Evolutionary conservation across 1,284 basidiomycete species (phyloP).

Genomic region (Malassezia vespertilionis): DNA sequence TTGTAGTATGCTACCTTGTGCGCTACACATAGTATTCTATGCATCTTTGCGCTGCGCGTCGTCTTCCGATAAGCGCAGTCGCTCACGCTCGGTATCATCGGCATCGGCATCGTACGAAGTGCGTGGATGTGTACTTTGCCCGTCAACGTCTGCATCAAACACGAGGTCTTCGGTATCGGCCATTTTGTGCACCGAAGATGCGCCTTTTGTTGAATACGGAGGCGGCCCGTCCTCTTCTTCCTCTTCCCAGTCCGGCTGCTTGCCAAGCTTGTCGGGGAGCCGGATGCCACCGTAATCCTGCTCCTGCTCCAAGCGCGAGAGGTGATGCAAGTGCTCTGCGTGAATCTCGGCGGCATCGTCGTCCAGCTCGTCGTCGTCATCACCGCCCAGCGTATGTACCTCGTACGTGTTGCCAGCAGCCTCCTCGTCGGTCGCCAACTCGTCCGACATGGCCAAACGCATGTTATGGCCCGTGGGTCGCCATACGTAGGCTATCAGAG

Average conservation of each 20-base stretch:
- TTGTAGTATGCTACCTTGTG: too few species aligned
- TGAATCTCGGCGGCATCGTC: conserved; percentile 11
- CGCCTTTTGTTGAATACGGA: not conserved
- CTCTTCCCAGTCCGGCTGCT: too few species aligned
- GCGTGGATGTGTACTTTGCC: conserved; percentile 13
- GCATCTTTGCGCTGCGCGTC: not conserved
- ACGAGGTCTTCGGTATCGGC: conserved; percentile 22
- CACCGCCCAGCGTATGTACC: conserved; percentile 57
- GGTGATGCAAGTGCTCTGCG: conserved; percentile 8
- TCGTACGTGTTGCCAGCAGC: conserved; percentile 63
- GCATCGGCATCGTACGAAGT: not conserved
- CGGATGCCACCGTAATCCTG: not conserved
- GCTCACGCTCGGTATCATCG: not conserved
- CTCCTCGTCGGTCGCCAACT: conserved; percentile 66
- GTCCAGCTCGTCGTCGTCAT: conserved; percentile 8
- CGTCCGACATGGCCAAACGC: conserved; percentile 51
- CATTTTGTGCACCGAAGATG: not conserved
- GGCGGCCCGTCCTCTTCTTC: not conserved
- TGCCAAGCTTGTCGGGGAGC: not conserved
- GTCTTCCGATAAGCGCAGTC: conserved; percentile 3
- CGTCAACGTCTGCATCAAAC: conserved; percentile 33
- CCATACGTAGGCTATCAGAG: conserved; percentile 79
- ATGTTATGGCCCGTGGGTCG: conserved; percentile 82
- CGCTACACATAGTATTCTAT: not conserved
- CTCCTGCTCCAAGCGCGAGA: conserved; percentile 4